A percentile compares a stretch with the other conserved stretches of the same genome.
phyloP scores from a whole-genome alignment of 768 basidiomycete genomes.

The Tylopilus felleus region DNA sequence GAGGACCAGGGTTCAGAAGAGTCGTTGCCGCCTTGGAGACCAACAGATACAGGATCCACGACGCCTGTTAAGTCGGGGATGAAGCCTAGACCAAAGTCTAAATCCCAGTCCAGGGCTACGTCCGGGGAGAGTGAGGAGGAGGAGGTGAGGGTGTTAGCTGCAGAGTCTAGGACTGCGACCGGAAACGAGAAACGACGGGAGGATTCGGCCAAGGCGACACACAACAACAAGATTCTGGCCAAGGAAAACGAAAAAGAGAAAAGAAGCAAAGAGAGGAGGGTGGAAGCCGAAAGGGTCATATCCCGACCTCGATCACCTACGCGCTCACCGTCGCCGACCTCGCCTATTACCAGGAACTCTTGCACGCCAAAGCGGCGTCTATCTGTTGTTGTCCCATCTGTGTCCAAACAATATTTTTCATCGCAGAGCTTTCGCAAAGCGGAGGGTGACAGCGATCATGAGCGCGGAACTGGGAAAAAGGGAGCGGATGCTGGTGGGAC shows the following conservation, averaged over 20 bases:
- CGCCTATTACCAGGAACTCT: background rate
- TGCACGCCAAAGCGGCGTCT: conserved; percentile 20
- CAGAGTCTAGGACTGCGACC: background rate
- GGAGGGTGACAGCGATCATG: background rate
- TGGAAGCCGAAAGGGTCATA: background rate
- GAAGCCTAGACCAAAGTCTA: conserved; percentile 22
- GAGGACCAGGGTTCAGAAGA: background rate
- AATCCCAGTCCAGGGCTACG: conserved; percentile 4
- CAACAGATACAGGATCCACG: background rate
- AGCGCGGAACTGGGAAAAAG: background rate
- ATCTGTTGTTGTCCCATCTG: conserved; percentile 29
- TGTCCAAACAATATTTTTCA: conserved; percentile 26
- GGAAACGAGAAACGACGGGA: background rate
- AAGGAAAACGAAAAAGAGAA: conserved; percentile 1
- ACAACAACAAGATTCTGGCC: background rate
- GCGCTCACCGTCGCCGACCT: conserved; percentile 6
- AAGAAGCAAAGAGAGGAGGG: background rate
- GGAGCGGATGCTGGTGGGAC: background rate
- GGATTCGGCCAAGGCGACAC: background rate
- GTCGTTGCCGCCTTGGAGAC: conserved; percentile 14
- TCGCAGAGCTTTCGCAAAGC: conserved; percentile 5
- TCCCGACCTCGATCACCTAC: conserved; percentile 3
- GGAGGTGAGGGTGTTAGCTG: background rate
- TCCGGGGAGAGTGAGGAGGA: conserved; percentile 1
- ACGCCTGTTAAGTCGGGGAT: conserved; percentile 29